Conservation (phyloP, 2,329 filamentous ascomycete species). For the Penicillium hordei region DNA sequence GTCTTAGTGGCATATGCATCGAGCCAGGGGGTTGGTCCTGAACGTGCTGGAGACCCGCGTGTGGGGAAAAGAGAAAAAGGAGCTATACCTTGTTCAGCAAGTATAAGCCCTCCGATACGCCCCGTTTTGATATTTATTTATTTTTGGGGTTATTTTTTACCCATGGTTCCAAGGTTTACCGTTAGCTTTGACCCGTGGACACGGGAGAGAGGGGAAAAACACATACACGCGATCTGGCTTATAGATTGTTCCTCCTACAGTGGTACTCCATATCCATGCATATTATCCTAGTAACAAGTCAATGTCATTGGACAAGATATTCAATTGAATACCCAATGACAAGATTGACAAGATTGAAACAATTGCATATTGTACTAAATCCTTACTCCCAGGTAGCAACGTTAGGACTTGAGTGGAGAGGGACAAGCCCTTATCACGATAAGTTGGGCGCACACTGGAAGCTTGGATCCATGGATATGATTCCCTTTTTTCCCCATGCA, state of each 20-base stretch:
- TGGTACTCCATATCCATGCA: neutral
- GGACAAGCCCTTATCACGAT: conserved; percentile 4
- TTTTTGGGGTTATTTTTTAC: neutral
- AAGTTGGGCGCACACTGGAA: conserved; percentile 5
- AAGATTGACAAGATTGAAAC: neutral
- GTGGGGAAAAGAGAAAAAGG: neutral
- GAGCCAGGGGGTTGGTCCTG: conserved; percentile 15
- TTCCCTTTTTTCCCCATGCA: neutral
- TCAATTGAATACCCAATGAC: neutral
- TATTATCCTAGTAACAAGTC: neutral
- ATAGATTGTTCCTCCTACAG: neutral
- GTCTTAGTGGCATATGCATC: conserved; percentile 1
- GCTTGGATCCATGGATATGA: neutral
- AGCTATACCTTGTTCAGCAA: neutral
- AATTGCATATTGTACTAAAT: neutral
- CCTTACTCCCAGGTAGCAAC: conserved; percentile 2
- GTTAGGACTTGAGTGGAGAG: neutral
- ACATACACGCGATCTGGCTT: conserved; percentile 2
- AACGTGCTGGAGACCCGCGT: conserved; percentile 17
- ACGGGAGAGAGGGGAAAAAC: neutral
- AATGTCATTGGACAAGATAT: neutral
- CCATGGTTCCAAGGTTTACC: neutral
- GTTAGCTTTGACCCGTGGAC: neutral
- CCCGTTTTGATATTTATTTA: conserved; percentile 2
- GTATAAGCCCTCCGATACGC: conserved; percentile 5